A percentile compares a stretch with the other conserved stretches of the same genome.
These are phyloP conservation scores for Panaeolus cyanescens DNA, from an alignment of 768 basidiomycete species.

Conservation along the genomic window DNA sequence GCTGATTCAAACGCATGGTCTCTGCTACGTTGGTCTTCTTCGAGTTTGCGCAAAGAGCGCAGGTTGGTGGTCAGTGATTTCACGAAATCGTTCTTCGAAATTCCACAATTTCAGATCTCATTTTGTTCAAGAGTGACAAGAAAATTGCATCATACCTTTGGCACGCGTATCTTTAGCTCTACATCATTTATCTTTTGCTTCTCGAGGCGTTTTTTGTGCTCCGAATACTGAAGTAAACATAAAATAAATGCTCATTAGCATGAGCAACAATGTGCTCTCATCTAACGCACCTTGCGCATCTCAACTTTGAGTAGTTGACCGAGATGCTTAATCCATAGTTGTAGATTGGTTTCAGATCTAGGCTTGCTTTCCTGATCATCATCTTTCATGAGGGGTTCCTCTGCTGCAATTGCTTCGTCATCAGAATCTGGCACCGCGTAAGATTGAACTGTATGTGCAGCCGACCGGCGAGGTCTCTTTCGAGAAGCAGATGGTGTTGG, in stretches of 20 bases:
- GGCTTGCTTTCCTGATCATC: slow-evolving; percentile 36
- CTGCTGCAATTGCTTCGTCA: slow-evolving; percentile 54
- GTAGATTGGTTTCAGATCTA: slow-evolving; percentile 45
- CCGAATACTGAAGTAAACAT: slow-evolving; percentile 51
- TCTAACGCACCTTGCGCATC: slow-evolving; percentile 59
- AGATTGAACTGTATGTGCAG: slow-evolving; percentile 51
- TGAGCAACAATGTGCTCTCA: background rate
- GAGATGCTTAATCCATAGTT: slow-evolving; percentile 72
- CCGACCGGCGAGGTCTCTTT: slow-evolving; percentile 64
- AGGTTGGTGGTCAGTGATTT: slow-evolving; percentile 61
- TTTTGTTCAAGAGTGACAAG: background rate
- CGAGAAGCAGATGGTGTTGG: slow-evolving; percentile 28
- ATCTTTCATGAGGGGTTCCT: slow-evolving; percentile 32
- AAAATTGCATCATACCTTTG: slow-evolving; percentile 47
- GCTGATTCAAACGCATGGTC: slow-evolving; percentile 28
- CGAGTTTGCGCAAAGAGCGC: slow-evolving; percentile 61
- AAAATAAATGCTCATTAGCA: slow-evolving; percentile 5
- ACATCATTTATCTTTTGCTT: slow-evolving; percentile 40
- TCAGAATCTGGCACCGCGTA: slow-evolving; percentile 74
- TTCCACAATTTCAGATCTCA: background rate
- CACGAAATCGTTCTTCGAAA: slow-evolving; percentile 64
- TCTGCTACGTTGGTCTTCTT: slow-evolving; percentile 47
- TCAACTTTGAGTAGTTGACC: slow-evolving; percentile 62
- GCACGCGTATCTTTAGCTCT: slow-evolving; percentile 44
- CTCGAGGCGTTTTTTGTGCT: slow-evolving; percentile 59